These are phyloP conservation scores for Juncus inflexus DNA, from an alignment of 176 grass and related monocot genomes.

Conservation along the genomic window DNA sequence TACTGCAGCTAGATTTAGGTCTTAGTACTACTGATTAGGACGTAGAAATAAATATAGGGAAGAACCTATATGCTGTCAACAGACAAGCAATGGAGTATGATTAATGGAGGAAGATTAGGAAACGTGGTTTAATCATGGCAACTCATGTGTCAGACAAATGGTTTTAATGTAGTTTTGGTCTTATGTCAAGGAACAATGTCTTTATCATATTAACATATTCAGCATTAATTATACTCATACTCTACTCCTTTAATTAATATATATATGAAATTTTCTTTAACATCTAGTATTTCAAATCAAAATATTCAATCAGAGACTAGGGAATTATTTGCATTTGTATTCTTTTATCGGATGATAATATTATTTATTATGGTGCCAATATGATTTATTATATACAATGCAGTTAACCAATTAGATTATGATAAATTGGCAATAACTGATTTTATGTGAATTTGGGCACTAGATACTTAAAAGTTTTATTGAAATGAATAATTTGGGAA, in stretches of 20 bases:
- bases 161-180: background rate
- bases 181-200: background rate
- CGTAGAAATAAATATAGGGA: slow-evolving; percentile 7
- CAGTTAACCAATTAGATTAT: too few relatives aligned
- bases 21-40: background rate
- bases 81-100: background rate
- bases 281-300: background rate
- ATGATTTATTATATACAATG: too few relatives aligned
- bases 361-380: too few relatives aligned
- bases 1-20: background rate
- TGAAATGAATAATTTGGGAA: too few relatives aligned
- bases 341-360: background rate
- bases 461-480: too few relatives aligned
- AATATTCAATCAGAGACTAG: background rate
- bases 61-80: background rate
- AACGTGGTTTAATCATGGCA: slow-evolving; percentile 4
- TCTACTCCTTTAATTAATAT: background rate
- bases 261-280: background rate
- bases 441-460: too few relatives aligned
- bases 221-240: background rate
- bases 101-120: slow-evolving; percentile 19
- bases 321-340: background rate
- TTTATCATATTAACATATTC: background rate
- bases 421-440: too few relatives aligned
- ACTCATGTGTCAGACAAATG: slow-evolving; percentile 3